Conservation (phyloP, 2,329 filamentous ascomycete species). For the Beauveria scarabaeidicola region DNA sequence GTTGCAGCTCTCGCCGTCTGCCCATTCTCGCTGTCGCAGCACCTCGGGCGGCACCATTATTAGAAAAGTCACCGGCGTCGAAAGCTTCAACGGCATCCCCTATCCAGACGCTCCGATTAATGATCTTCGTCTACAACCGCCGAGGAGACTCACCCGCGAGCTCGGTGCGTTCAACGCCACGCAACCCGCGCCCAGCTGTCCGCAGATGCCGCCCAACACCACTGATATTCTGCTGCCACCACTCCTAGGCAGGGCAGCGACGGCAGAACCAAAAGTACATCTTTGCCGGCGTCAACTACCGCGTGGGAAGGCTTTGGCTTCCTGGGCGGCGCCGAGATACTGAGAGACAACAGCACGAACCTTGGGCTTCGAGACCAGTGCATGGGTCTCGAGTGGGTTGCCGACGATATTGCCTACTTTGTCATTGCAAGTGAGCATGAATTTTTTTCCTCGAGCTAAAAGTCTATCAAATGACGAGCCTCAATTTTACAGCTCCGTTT, state of each 20-base stretch:
- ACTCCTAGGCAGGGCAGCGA: neutral
- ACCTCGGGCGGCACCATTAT: neutral
- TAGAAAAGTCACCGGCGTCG: neutral
- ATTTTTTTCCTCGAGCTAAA: no score
- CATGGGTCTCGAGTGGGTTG: constrained; percentile 52
- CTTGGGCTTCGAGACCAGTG: constrained; percentile 54
- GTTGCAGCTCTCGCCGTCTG: no score
- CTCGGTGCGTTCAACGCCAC: constrained; percentile 36
- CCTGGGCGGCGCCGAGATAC: constrained; percentile 46
- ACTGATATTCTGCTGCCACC: neutral
- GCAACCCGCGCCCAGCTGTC: constrained; percentile 41
- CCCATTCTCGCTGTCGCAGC: no score
- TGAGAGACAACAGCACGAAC: constrained; percentile 47
- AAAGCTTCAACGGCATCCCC: constrained; percentile 51
- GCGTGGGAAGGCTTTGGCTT: constrained; percentile 54
- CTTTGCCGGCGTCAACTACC: constrained; percentile 58
- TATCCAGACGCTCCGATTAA: constrained; percentile 54
- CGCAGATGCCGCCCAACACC: constrained; percentile 37
- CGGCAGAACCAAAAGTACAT: constrained; percentile 46
- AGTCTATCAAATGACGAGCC: no score
- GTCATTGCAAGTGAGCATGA: no score
- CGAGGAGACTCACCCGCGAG: constrained; percentile 34
- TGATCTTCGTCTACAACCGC: constrained; percentile 48
- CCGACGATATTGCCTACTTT: constrained; percentile 56
- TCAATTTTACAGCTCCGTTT: no score